These are phyloP conservation scores for Trichoderma orchidacearum DNA, from an alignment of 495 filamentous ascomycete genomes.

Conservation along the genomic window DNA sequence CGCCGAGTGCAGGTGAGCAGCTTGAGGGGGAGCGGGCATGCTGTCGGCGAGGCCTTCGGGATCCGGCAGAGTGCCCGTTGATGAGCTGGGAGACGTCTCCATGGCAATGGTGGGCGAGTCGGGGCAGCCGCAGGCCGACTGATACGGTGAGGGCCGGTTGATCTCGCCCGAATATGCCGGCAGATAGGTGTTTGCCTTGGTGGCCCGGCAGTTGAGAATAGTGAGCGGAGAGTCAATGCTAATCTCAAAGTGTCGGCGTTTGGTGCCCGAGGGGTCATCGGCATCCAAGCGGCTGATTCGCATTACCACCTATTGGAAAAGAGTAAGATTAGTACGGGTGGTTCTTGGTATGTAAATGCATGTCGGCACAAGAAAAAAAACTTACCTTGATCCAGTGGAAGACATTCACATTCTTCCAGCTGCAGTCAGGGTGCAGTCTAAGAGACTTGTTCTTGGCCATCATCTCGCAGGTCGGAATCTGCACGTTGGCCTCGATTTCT, in stretches of 20 bases:
- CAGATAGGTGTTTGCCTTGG: constrained; percentile 77
- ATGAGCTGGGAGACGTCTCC: constrained; percentile 17
- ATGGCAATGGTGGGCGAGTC: constrained; percentile 42
- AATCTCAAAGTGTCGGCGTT: constrained; percentile 92
- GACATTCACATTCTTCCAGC: constrained; percentile 91
- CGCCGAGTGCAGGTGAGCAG: constrained; percentile 13
- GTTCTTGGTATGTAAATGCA: background rate
- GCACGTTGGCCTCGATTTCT: constrained; percentile 94
- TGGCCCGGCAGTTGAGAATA: constrained; percentile 86
- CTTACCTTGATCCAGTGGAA: constrained; percentile 98
- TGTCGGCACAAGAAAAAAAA: background rate
- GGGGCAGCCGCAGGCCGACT: constrained; percentile 65
- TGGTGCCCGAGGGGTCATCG: constrained; percentile 58
- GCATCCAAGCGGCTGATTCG: constrained; percentile 80
- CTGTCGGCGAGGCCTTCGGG: constrained; percentile 5
- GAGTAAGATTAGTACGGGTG: constrained; percentile 14
- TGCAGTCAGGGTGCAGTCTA: constrained; percentile 82
- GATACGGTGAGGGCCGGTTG: constrained; percentile 26
- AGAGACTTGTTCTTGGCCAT: constrained; percentile 70
- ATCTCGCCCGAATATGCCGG: constrained; percentile 67
- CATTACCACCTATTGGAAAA: constrained; percentile 66
- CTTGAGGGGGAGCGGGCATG: constrained; percentile 12
- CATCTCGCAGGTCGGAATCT: constrained; percentile 80
- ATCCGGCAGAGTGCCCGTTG: constrained; percentile 15
- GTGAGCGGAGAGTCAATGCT: constrained; percentile 98